Evolutionary conservation across 805 yeast species (phyloP), one percentile per base, ranked within the genome.

Genomic region (Wickerhamia fluorescens): DNA sequence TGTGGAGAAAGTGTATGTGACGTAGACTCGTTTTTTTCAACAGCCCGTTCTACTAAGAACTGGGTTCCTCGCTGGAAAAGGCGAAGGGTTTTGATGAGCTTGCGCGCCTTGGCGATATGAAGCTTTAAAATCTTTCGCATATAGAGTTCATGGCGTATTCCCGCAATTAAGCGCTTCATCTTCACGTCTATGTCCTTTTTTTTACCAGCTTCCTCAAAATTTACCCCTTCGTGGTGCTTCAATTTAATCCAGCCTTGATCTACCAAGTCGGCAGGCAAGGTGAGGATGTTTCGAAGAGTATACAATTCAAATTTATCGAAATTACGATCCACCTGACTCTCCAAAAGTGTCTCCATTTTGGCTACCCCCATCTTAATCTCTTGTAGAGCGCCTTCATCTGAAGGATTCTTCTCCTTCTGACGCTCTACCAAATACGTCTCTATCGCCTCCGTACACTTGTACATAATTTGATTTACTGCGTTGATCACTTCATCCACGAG

Each of bases 261-360:
- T 1, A 80, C 64, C 19, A 84, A 58, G 9, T 76, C 81, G 4
- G 54, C 55, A 0, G 95, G 95, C 11, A 88, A 59, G 8, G 69
- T 70, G 31, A 88, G 62, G 8, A 88, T 73, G 48, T 88, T 88
- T 45, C 95, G 59, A 28, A 85, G 56, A 2, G 83, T 71, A 53
- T 88, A 88, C 19, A 86, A 58, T 55, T 88, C 96, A 43, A 84
- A 76, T 49, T 79, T 79, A 51, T 88, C 96, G 50, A 85, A 87
- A 48, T 83, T 83, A 41, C 68, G 68, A 54, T 87, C 95, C 7
- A 87, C 80, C 1, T 78, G 68, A 36, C 74, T 71, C 45, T 83
- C 95, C 31, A 88, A 45, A 14, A 83, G 51, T 0, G 87, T 74
- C 44, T 87, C 95, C 23, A 87, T 56, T 46, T 79, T 75, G 0